phyloP scores from a whole-genome alignment of 2,329 filamentous ascomycete species.

The Ophiostoma quercus region DNA sequence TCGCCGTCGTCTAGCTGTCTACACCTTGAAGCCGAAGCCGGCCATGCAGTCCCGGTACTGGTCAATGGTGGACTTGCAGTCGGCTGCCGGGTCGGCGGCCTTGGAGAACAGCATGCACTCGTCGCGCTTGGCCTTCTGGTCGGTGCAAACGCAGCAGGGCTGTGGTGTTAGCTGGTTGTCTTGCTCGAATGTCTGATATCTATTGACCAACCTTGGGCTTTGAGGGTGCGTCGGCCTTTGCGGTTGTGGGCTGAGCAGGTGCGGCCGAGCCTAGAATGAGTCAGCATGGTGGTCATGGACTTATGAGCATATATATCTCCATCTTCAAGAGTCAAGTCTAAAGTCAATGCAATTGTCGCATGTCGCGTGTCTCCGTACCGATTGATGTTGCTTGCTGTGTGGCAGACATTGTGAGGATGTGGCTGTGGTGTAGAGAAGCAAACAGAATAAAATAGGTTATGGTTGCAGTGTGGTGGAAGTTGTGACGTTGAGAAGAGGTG shows the following conservation, averaged over 20 bases:
- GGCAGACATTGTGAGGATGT: slow-evolving; percentile 31
- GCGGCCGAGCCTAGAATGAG: slow-evolving; percentile 10
- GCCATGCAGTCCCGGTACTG: slow-evolving; percentile 91
- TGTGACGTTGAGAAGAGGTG: background rate
- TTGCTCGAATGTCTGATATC: background rate
- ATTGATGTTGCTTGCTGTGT: slow-evolving; percentile 29
- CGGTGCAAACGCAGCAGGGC: slow-evolving; percentile 97
- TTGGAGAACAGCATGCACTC: slow-evolving; percentile 99
- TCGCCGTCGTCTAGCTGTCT: slow-evolving; percentile 19
- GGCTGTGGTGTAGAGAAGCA: background rate
- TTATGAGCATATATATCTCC: background rate
- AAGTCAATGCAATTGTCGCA: slow-evolving; percentile 1
- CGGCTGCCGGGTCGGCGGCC: slow-evolving; percentile 71
- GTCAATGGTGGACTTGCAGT: slow-evolving; percentile 76
- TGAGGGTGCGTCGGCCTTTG: slow-evolving; percentile 33
- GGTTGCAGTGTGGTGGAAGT: background rate
- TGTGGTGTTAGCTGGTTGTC: slow-evolving; percentile 36
- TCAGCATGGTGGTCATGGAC: background rate
- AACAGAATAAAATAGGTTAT: background rate
- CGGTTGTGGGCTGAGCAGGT: slow-evolving; percentile 28
- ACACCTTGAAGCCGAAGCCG: slow-evolving; percentile 79
- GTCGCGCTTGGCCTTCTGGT: slow-evolving; percentile 86
- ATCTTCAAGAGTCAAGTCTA: background rate
- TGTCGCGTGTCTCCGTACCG: slow-evolving; percentile 30
- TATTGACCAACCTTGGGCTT: slow-evolving; percentile 42